Evolutionary conservation across 2,329 filamentous ascomycete genomes (phyloP).

Genomic region (Ceratocystis lukuohia): DNA sequence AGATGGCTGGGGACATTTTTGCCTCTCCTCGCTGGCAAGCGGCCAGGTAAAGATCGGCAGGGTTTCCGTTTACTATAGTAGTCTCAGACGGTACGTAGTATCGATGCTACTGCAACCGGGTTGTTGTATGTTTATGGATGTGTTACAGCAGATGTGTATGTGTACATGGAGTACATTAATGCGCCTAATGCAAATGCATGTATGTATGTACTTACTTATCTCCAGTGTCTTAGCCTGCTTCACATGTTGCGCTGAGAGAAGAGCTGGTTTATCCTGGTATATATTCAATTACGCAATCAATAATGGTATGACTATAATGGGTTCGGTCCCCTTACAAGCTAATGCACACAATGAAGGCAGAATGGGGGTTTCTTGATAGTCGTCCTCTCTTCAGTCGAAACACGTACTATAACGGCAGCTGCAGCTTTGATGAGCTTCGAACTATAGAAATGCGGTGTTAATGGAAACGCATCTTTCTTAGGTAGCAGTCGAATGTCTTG

Average conservation of each 20-base stretch:
- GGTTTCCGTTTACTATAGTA: neutral
- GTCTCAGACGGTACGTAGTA: neutral
- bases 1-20: neutral
- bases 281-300: constrained; percentile 1
- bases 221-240: neutral
- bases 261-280: neutral
- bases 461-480: neutral
- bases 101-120: neutral
- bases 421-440: too few relatives aligned
- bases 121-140: neutral
- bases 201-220: neutral
- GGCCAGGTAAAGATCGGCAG: neutral
- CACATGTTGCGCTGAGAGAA: neutral
- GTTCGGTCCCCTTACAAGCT: neutral
- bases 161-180: neutral
- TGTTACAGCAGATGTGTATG: too few relatives aligned
- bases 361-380: too few relatives aligned
- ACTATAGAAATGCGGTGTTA: too few relatives aligned
- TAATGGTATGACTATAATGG: neutral
- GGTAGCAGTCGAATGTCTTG: neutral
- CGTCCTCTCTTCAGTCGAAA: too few relatives aligned
- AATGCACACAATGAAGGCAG: too few relatives aligned
- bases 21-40: too few relatives aligned
- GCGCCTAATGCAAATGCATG: neutral
- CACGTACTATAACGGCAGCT: too few relatives aligned